Percentiles rank a stretch among this genome's conserved stretches.
Evolutionary conservation across 345 rosid genomes (phyloP).

Genomic region (Streptanthus diversifolius): DNA sequence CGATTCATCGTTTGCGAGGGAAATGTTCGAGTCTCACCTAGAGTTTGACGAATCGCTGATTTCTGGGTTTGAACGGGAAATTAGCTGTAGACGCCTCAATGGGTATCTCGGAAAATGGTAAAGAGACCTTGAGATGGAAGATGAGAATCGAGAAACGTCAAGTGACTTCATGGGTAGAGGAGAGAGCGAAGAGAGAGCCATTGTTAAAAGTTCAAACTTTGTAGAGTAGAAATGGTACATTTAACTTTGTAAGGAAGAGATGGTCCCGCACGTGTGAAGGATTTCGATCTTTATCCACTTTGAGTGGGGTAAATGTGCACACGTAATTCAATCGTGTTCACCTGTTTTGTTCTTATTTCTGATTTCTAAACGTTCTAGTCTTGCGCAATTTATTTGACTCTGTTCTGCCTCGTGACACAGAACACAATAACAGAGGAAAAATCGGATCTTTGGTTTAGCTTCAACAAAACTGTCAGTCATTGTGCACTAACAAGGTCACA

Average conservation of each 20-base stretch:
- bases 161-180: constrained; percentile 26
- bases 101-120: constrained; percentile 14
- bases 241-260: neutral
- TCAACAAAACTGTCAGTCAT: neutral
- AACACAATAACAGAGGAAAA: neutral
- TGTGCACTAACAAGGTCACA: neutral
- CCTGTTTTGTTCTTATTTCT: neutral
- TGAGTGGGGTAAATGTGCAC: constrained; percentile 14
- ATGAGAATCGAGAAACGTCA: constrained; percentile 18
- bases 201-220: constrained; percentile 13
- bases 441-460: neutral
- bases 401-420: neutral
- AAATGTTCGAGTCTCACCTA: constrained; percentile 18
- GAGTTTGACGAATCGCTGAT: constrained; percentile 15
- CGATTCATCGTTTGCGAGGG: neutral
- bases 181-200: constrained; percentile 34
- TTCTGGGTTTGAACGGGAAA: constrained; percentile 2
- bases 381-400: neutral
- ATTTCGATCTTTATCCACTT: constrained; percentile 24
- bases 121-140: constrained; percentile 12
- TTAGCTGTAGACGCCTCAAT: constrained; percentile 23
- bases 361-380: neutral
- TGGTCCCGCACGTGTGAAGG: constrained; percentile 27
- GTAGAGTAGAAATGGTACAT: neutral
- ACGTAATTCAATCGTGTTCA: constrained; percentile 24